Evolutionary conservation across 805 yeast species (phyloP), one percentile per base, ranked within the genome.

Genomic region (Saccharomycopsis sp.): DNA sequence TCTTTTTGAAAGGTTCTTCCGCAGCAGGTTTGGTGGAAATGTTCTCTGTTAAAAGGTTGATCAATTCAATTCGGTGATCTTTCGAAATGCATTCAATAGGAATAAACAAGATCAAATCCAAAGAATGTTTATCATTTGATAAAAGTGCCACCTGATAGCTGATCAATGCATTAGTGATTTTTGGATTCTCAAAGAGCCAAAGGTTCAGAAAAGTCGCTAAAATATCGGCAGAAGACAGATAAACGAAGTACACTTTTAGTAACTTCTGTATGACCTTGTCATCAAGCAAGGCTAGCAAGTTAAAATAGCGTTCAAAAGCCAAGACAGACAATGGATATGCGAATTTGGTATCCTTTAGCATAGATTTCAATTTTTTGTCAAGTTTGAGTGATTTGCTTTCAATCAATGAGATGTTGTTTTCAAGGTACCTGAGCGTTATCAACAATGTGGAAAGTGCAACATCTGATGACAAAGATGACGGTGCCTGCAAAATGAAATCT

Each of bases 41-140:
- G 13, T 29, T 12, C 5, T 16, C 12, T 12, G 19, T 15, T 13
- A 36, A 21, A 16, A 29, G 22, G 31, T 44, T 26, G 15, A 44
- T 21, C 17, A 38, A 6, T 5, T 34, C 26, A 21, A 33, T 21
- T 32, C 30, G 39, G 2, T 36, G 30, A 3, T 9, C 8, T 20
- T 32, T 40, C n/a, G 19, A 15, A 29, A 12, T 38, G 25, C 45
- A 36, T 35, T 41, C 45, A 19, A 41, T 15, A 10, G 48, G 48
- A 26, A 43, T 26, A 20, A 18, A 22, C 10, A 20, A n/a, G 5
- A 30, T 33, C 2, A 19, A 16, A 17, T 15, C n/a, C 8, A 33
- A 33, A 10, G n/a, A 16, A 15, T 10, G 10, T 30, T 30, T n/a
- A 3, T 9, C 3, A 17, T 33, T 17, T 18, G 8, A 15, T 13